Percentiles rank a stretch among this genome's conserved stretches.
Evolutionary conservation across 768 basidiomycete species (phyloP).

Genomic region (Lactarius deliciosus): DNA sequence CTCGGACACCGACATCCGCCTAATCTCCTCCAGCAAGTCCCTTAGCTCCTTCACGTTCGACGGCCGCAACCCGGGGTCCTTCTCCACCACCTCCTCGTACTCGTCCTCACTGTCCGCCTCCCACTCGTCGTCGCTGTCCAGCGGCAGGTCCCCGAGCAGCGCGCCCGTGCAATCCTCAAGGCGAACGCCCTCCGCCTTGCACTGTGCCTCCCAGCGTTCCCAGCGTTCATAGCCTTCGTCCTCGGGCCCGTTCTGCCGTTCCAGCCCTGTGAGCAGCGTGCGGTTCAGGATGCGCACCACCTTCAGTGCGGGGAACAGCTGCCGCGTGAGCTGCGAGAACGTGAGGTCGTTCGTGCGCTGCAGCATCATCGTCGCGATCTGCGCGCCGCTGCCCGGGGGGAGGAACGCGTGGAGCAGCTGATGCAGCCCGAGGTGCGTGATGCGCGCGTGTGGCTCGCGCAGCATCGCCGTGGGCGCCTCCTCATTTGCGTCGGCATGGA

Average conservation of each 20-base stretch:
- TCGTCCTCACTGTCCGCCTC: constrained; percentile 34
- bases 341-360: constrained; percentile 66
- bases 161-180: constrained; percentile 78
- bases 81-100: constrained; percentile 37
- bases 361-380: constrained; percentile 40
- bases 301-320: constrained; percentile 60
- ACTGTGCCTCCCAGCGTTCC: constrained; percentile 67
- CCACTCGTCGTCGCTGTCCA: constrained; percentile 37
- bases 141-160: constrained; percentile 48
- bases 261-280: constrained; percentile 55
- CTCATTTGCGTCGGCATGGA: constrained; percentile 30
- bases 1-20: constrained; percentile 25
- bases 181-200: constrained; percentile 48
- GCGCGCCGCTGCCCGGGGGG: constrained; percentile 42
- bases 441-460: constrained; percentile 53
- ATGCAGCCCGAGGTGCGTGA: constrained; percentile 66
- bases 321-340: constrained; percentile 50
- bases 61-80: constrained; percentile 30
- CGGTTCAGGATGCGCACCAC: constrained; percentile 59
- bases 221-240: constrained; percentile 49
- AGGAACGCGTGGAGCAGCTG: constrained; percentile 70
- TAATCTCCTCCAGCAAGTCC: constrained; percentile 28
- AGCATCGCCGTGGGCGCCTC: constrained; percentile 27
- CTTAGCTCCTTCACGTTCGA: constrained; percentile 29
- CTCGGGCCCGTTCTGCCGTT: constrained; percentile 51